Base-by-base conservation (phyloP, 164 flowering plant genomes). In the Cinnamomum chago region DNA sequence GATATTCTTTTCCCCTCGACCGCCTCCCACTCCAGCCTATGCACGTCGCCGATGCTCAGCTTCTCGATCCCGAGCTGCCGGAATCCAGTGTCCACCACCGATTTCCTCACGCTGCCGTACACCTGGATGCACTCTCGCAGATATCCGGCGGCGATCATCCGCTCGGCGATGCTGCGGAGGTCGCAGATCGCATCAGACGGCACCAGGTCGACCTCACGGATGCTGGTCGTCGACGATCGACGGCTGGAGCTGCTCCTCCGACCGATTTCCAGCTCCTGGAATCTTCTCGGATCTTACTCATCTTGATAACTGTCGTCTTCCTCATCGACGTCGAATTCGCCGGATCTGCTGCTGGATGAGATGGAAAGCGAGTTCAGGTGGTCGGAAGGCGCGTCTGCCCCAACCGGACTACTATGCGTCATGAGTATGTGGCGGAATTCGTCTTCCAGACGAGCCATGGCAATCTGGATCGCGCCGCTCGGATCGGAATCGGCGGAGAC, bases 61-160 rank as follows among this genome's bases (percentile, higher is more conserved):
- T 86, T 89, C 84, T 93, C 98, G 23, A 95, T 70, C 2, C 93
- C 90, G 0, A 92, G 82, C 25, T 77, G 78, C 47, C 83, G 73
- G 67, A 93, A 88, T 51, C 86, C 86, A 7, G 84, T 68, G 58
- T 95, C 93, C 22, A 95, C 80, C 15, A 84, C 76, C 0, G 88
- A 82, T 35, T 89, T 92, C n/a, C 89, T 76, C 20, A 85, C 93
- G 55, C 90, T 88, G 3, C 88, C 90, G 70, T 92, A 95, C 5
- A 88, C 99, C 76, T 92, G 96, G 50, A 88, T 77, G 71, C 98
- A 95, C 83, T 90, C 98, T 0, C 92, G 80, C 12, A 82, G 3
- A 75, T 87, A 90, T 3, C 95, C 96, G 2, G 91, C 85, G 0
- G 90, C 72, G 64, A 89, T 82, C 99, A 95, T 93, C 81, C 95